Base-by-base conservation (phyloP, 352 stramenopile species). In the Thraustochytrium sp. region DNA sequence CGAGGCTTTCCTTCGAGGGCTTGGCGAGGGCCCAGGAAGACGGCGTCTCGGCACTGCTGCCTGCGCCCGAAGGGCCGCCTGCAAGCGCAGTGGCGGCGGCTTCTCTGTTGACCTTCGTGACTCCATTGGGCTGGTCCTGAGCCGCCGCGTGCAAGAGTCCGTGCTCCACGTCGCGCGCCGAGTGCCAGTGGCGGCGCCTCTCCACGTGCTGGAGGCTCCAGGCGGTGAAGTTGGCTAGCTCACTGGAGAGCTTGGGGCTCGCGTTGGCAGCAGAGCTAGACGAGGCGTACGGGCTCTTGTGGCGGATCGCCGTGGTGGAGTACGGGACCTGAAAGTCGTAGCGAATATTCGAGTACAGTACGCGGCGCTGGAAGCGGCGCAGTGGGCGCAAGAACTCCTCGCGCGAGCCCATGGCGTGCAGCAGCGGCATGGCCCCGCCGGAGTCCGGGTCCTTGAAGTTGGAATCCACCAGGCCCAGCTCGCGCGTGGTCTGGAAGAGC, bases 301-400 rank as follows among this genome's bases (percentile, higher is more conserved):
- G 59, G 16, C 75, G 55, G 26, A 84, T 76, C 5, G 55, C 34
- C 18, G 55, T 56, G 1, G 75, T 76, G 11, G 75, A 37, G 26
- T 84, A 84, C 13, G 61, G 61, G 1, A 84, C 75, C 49, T 73
- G 55, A 51, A 84, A 54, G 44, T 84, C 75, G 23, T 77, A 46
- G 31, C 59, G 23, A 26, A 84, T 56, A 56, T 84, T 84, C 8
- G 75, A 83, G 59, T 84, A 84, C 44, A 84, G 37, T 9, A 26
- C 56, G 44, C 75, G 75, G 11, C 49, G 40, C 21, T 84, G 13
- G 51, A 84, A 84, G 1, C 44, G 18, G 26, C 75, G 42, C 54
- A 84, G 38, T 5, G 55, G 55, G 5, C 36, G 18, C 5, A 84
- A 31, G 26, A 76, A 75, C 16, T 48, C 61, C 34, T 84, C 59